A percentile compares a stretch with the other conserved stretches of the same genome.
These are phyloP conservation scores for Pleodorina starrii DNA, from an alignment of 139 green algal species.

Conservation along the genomic window DNA sequence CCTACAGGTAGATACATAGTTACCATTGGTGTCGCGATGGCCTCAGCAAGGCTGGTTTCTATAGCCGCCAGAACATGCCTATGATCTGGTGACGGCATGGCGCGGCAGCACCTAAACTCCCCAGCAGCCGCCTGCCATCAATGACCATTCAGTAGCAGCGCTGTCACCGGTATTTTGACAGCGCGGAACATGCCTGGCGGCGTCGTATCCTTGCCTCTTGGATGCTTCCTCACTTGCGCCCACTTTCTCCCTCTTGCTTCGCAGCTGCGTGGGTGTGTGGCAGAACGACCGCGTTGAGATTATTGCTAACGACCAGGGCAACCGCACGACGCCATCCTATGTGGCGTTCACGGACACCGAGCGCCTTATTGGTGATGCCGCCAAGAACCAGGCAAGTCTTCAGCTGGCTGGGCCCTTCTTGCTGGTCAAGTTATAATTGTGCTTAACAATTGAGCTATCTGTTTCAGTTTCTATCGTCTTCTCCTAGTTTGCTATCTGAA, in stretches of 20 bases:
- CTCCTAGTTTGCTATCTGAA: too few relatives aligned
- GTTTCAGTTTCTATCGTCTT: too few relatives aligned
- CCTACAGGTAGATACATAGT: slow-evolving; percentile 54
- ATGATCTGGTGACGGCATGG: background rate
- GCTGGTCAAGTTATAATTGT: too few relatives aligned
- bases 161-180: too few relatives aligned
- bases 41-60: too few relatives aligned
- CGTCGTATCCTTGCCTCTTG: too few relatives aligned
- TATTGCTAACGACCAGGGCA: slow-evolving; percentile 95
- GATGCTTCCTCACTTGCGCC: background rate
- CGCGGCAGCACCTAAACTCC: background rate
- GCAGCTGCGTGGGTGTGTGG: slow-evolving; percentile 90
- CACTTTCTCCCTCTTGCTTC: slow-evolving; percentile 37
- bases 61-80: background rate
- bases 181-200: background rate
- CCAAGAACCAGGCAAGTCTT: slow-evolving; percentile 95
- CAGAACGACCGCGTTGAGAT: slow-evolving; percentile 93
- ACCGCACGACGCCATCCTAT: slow-evolving; percentile 96
- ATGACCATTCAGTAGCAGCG: too few relatives aligned
- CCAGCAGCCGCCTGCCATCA: too few relatives aligned
- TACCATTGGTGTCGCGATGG: too few relatives aligned
- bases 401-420: too few relatives aligned
- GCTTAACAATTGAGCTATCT: too few relatives aligned
- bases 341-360: slow-evolving; percentile 98
- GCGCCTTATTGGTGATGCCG: slow-evolving; percentile 95